phyloP scores from a whole-genome alignment of 202 grass and related monocot species.

The Eragrostis tef region DNA sequence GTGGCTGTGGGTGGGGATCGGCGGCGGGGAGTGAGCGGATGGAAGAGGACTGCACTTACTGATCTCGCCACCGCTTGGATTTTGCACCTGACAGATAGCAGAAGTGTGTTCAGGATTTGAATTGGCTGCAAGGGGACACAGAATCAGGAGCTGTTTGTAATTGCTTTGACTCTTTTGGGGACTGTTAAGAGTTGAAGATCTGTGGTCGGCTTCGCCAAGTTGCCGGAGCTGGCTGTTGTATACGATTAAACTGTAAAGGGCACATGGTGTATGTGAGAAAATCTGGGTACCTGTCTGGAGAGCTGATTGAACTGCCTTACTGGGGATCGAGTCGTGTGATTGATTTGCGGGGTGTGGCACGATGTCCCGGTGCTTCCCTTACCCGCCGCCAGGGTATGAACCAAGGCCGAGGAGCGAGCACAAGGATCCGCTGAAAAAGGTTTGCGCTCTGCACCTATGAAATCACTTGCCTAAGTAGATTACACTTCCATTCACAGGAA shows the following conservation, averaged over 20 bases:
- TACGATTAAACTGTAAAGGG: not conserved
- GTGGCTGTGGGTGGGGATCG: constrained; percentile 63
- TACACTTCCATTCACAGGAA: not conserved
- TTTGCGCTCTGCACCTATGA: constrained; percentile 38
- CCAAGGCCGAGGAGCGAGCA: constrained; percentile 45
- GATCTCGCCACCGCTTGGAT: constrained; percentile 7
- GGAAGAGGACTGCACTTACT: constrained; percentile 58
- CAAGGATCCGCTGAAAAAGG: constrained; percentile 62
- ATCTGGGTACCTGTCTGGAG: constrained; percentile 6
- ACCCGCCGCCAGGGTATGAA: constrained; percentile 70
- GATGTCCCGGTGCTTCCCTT: constrained; percentile 81
- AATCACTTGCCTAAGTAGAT: constrained; percentile 11
- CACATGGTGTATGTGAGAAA: constrained; percentile 53
- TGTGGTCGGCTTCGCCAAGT: not conserved
- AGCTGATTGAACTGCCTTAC: not conserved
- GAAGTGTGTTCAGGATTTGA: not conserved
- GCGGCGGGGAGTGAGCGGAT: constrained; percentile 51
- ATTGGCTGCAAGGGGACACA: not conserved
- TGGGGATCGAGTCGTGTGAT: constrained; percentile 15
- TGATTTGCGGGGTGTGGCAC: constrained; percentile 12
- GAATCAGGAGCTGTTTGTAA: not conserved
- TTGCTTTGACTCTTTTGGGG: not conserved
- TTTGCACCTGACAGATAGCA: not conserved
- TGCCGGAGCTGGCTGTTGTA: not conserved
- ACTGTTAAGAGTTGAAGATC: not conserved